These are phyloP conservation scores for Edaphochlamys debaryana DNA, from an alignment of 139 green algal species.

Conservation along the genomic window DNA sequence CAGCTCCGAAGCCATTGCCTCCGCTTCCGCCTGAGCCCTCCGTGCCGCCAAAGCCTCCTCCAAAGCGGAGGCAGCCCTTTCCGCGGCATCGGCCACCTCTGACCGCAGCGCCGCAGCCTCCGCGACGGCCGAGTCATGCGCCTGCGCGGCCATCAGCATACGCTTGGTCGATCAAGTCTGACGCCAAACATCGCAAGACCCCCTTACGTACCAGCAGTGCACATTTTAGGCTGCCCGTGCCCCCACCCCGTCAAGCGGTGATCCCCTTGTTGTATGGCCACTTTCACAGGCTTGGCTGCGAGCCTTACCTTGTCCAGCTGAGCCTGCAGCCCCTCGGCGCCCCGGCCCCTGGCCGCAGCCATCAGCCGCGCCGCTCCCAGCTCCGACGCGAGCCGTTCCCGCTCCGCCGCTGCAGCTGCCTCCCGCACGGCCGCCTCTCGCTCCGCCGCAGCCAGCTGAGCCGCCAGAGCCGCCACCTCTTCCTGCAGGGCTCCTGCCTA, in stretches of 20 bases:
- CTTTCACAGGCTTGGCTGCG: no score
- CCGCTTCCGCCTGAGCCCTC: no score
- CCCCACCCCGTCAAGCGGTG: no score
- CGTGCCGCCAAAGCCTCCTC: no score
- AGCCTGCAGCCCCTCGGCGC: constrained; percentile 22
- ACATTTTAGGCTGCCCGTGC: no score
- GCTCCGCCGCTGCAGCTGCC: constrained; percentile 12
- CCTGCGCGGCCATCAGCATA: not conserved
- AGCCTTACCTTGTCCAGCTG: no score
- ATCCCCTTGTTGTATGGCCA: no score
- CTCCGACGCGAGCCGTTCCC: constrained; percentile 33
- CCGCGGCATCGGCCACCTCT: not conserved
- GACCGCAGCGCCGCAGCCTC: not conserved
- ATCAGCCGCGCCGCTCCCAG: constrained; percentile 24
- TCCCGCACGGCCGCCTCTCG: not conserved
- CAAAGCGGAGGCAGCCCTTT: no score
- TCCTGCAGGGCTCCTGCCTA: constrained; percentile 30
- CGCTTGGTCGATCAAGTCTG: no score
- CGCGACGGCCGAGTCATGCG: not conserved
- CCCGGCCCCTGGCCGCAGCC: constrained; percentile 9
- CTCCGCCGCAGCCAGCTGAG: constrained; percentile 26
- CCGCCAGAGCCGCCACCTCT: constrained; percentile 13
- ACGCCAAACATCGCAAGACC: no score
- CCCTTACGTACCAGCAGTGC: no score
- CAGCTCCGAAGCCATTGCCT: no score